phyloP scores from a whole-genome alignment of 2,329 filamentous ascomycete genomes.

The Aspergillus sp. region DNA sequence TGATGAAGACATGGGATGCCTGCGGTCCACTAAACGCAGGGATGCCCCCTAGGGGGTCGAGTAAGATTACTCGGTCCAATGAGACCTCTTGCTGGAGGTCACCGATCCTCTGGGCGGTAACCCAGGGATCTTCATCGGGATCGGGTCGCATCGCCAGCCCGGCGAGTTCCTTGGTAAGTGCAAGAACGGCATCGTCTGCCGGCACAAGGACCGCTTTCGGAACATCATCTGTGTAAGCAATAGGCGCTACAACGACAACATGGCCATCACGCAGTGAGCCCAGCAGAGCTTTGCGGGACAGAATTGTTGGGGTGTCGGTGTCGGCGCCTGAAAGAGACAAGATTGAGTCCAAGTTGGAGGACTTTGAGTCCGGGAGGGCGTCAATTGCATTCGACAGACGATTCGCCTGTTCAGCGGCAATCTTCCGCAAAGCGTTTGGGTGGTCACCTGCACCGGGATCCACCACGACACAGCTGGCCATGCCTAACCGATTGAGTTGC shows the following conservation, averaged over 20 bases:
- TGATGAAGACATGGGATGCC: slow-evolving; percentile 79
- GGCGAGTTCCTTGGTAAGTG: slow-evolving; percentile 73
- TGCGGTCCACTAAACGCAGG: slow-evolving; percentile 63
- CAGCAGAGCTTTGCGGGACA: slow-evolving; percentile 56
- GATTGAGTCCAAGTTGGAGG: slow-evolving; percentile 65
- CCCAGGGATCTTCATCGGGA: slow-evolving; percentile 44
- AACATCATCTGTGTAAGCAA: slow-evolving; percentile 58
- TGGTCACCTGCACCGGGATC: slow-evolving; percentile 59
- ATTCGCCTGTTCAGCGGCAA: slow-evolving; percentile 63
- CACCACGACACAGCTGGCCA: slow-evolving; percentile 78
- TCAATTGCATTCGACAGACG: slow-evolving; percentile 76
- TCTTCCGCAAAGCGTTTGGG: slow-evolving; percentile 39
- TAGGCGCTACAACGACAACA: slow-evolving; percentile 67
- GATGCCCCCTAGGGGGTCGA: slow-evolving; percentile 84
- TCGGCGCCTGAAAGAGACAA: slow-evolving; percentile 39
- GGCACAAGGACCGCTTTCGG: slow-evolving; percentile 50
- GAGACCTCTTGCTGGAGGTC: slow-evolving; percentile 54
- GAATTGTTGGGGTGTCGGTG: slow-evolving; percentile 34
- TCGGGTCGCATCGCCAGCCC: slow-evolving; percentile 57
- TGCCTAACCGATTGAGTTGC: slow-evolving; percentile 77
- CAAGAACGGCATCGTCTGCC: slow-evolving; percentile 68
- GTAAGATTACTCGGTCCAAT: slow-evolving; percentile 81
- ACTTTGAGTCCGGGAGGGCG: slow-evolving; percentile 64
- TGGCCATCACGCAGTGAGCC: slow-evolving; percentile 66
- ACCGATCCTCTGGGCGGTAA: slow-evolving; percentile 38